Percentiles rank a stretch among this genome's conserved stretches.
Conservation (phyloP, 2,329 filamentous ascomycete species). For the Leptodontidium sp. region DNA sequence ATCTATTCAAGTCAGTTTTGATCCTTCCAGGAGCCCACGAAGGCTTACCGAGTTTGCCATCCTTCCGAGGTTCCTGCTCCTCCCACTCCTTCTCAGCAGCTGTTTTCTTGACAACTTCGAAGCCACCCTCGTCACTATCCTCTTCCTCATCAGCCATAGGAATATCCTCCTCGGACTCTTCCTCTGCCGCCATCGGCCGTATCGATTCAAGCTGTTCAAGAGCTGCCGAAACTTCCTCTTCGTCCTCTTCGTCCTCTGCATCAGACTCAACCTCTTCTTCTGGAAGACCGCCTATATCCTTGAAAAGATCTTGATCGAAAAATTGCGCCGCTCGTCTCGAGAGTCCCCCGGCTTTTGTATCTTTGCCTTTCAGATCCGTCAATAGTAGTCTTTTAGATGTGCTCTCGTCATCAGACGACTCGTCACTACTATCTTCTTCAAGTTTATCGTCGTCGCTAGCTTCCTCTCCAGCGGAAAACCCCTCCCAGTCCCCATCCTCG, state of each 20-base stretch:
- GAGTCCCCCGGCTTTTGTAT: constrained; percentile 64
- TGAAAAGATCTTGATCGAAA: constrained; percentile 95
- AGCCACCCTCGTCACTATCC: constrained; percentile 56
- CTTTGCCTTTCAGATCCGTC: constrained; percentile 67
- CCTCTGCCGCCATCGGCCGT: constrained; percentile 47
- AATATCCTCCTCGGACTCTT: constrained; percentile 44
- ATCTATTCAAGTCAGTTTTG: constrained; percentile 58
- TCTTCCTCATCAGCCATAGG: constrained; percentile 33
- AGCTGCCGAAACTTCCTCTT: constrained; percentile 52
- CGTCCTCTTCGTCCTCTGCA: constrained; percentile 51
- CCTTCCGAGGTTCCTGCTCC: constrained; percentile 66
- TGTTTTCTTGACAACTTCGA: constrained; percentile 68
- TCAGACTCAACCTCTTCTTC: constrained; percentile 60
- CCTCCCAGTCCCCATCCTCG: constrained; percentile 91
- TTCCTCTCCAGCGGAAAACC: constrained; percentile 74
- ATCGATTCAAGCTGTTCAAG: constrained; percentile 45
- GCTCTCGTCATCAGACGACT: constrained; percentile 62
- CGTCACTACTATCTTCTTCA: constrained; percentile 69
- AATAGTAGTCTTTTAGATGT: constrained; percentile 59
- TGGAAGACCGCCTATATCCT: constrained; percentile 75
- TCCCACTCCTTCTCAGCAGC: constrained; percentile 70
- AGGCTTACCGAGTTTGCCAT: constrained; percentile 66
- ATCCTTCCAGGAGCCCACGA: neutral
- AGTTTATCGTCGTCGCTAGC: constrained; percentile 63
- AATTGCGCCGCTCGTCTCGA: constrained; percentile 87